Base-by-base conservation (phyloP, 2,329 filamentous ascomycete species). In the Thelonectria blattea region DNA sequence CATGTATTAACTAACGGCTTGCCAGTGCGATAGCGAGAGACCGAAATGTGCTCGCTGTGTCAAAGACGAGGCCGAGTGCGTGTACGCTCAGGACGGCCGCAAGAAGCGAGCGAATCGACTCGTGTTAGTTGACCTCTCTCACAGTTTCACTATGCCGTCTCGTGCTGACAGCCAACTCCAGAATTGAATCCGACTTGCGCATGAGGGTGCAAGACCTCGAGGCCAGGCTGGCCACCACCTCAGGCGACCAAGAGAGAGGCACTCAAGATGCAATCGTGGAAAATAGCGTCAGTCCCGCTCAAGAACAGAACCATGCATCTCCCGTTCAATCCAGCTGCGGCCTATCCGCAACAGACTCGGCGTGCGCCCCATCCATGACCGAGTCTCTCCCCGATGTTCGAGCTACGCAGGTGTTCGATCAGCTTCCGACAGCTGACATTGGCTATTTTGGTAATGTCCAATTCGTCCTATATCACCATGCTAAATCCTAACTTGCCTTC, bases 371-470 rank as follows among this genome's bases (percentile, higher is more conserved):
- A 1, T 60, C 54, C n/a, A 62, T 63, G 4, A 50, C 65, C 3
- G 70, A 69, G 15, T 67, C 70, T 5, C 63, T 59, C 12, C 63
- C 69, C 4, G 72, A 74, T 51, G 68, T 66, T 4, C 61, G 72
- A 8, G 72, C 72, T 2, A 69, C 72, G 3, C 66, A 67, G 1
- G 59, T 69, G 8, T 74, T 74, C 56, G 72, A 74, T 54, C 68
- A 72, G 9, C 57, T 63, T 24, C 67, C 71, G 1, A 55, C 58
- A 24, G 60, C 56, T 5, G 68, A 71, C 32, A 72, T 73, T 52
- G 68, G 67, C 55, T 71, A 71, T 32, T 71, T 71, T 57, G 69
- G 69, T 70, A 54, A 18, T 52, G 3, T 15, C 10, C n/a, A 8
- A 17, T 32, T 39, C 6, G 41, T 24, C 7, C 22, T 3, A 24